phyloP scores from a whole-genome alignment of 257 asterid genomes.

The Leonotis leonurus region DNA sequence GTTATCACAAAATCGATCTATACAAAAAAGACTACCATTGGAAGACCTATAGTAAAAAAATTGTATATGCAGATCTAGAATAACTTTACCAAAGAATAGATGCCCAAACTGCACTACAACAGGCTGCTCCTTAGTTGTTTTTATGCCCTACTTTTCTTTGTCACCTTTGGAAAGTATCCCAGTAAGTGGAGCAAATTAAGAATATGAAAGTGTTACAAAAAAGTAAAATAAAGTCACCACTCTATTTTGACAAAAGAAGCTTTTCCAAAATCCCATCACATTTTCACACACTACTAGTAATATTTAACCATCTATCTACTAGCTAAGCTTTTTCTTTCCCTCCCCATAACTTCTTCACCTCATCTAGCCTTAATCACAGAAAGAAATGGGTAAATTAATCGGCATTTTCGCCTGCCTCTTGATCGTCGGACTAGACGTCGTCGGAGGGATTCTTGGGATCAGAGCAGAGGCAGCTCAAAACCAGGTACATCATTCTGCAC shows the following conservation, averaged over 20 bases:
- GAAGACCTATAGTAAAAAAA: constrained; percentile 18
- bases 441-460: constrained; percentile 75
- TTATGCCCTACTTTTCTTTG: constrained; percentile 50
- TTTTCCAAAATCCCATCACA: constrained; percentile 23
- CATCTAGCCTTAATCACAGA: background rate
- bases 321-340: background rate
- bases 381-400: constrained; percentile 52
- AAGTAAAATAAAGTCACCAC: constrained; percentile 42
- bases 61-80: constrained; percentile 26
- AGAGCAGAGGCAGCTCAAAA: constrained; percentile 85
- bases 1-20: background rate
- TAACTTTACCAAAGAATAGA: constrained; percentile 24
- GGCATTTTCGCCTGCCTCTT: constrained; percentile 62
- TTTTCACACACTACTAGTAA: background rate
- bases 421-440: constrained; percentile 63
- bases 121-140: constrained; percentile 38
- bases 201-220: constrained; percentile 19
- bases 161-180: constrained; percentile 39
- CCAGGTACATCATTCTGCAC: constrained; percentile 44
- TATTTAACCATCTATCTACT: constrained; percentile 2
- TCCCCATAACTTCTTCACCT: background rate
- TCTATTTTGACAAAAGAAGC: constrained; percentile 51
- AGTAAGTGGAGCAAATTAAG: constrained; percentile 9
- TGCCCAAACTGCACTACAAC: constrained; percentile 25
- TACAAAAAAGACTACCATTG: background rate